These are phyloP conservation scores for Yueomyces sinensis DNA, from an alignment of 805 yeast genomes.

Conservation along the genomic window DNA sequence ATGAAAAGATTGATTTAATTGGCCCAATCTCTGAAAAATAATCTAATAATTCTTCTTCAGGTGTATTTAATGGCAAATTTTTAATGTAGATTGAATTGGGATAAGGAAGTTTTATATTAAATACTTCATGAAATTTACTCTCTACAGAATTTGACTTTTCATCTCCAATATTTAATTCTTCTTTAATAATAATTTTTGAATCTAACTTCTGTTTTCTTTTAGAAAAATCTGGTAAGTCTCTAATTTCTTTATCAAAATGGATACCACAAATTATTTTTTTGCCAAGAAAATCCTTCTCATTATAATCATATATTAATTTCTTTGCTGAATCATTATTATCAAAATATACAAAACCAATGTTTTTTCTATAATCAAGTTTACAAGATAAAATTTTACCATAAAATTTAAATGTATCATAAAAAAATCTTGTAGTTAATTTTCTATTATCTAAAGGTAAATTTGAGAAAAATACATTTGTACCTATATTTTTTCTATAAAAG, in stretches of 20 bases:
- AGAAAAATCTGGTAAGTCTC: slow-evolving; percentile 23
- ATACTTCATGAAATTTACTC: neutral
- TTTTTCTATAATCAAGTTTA: slow-evolving; percentile 27
- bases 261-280: slow-evolving; percentile 26
- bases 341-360: slow-evolving; percentile 32
- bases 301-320: slow-evolving; percentile 23
- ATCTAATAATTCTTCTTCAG: slow-evolving; percentile 19
- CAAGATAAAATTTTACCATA: slow-evolving; percentile 35
- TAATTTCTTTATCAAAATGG: slow-evolving; percentile 27
- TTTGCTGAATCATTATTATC: slow-evolving; percentile 25
- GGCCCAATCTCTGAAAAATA: slow-evolving; percentile 23
- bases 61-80: slow-evolving; percentile 21
- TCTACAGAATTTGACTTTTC: slow-evolving; percentile 1
- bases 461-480: slow-evolving; percentile 40
- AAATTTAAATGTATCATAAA: slow-evolving; percentile 37
- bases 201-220: slow-evolving; percentile 15
- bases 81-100: slow-evolving; percentile 25
- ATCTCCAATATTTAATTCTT: slow-evolving; percentile 5
- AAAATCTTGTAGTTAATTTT: slow-evolving; percentile 29
- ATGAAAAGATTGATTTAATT: slow-evolving; percentile 23
- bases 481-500: slow-evolving; percentile 30
- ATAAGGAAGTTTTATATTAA: slow-evolving; percentile 8
- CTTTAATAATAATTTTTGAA: slow-evolving; percentile 16
- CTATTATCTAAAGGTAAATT: slow-evolving; percentile 29
- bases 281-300: slow-evolving; percentile 23